Conservation (phyloP, 2,329 filamentous ascomycete species). For the Aspergillus sp. region DNA sequence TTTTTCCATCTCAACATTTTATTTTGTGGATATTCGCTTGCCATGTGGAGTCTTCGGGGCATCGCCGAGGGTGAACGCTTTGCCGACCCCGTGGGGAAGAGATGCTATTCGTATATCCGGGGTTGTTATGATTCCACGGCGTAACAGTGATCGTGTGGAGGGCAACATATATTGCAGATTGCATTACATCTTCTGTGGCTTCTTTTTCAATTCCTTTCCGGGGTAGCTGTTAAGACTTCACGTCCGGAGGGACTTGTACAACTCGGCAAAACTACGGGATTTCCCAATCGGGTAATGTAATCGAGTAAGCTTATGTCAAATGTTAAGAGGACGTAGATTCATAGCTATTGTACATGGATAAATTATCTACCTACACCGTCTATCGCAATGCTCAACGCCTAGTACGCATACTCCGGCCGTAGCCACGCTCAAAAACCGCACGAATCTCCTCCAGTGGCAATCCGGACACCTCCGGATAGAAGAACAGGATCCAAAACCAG, state of each 20-base stretch:
- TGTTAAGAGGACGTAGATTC: neutral
- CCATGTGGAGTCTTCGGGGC: neutral
- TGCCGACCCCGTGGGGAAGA: neutral
- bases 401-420: conserved; percentile 24
- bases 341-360: neutral
- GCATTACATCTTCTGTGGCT: too few relatives aligned
- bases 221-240: too few relatives aligned
- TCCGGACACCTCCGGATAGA: conserved; percentile 20
- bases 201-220: too few relatives aligned
- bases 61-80: neutral
- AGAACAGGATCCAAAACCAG: conserved; percentile 29
- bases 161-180: too few relatives aligned
- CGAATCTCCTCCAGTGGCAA: conserved; percentile 22
- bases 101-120: neutral
- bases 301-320: too few relatives aligned
- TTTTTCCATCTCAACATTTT: neutral
- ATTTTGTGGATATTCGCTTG: neutral
- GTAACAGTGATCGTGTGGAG: neutral
- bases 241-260: too few relatives aligned
- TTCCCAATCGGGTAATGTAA: too few relatives aligned
- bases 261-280: too few relatives aligned
- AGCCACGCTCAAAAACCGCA: conserved; percentile 48
- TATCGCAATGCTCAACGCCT: conserved; percentile 15
- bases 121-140: neutral
- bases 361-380: neutral